phyloP scores from a whole-genome alignment of 108 stramenopile genomes.

The Conticribra weissflogii region DNA sequence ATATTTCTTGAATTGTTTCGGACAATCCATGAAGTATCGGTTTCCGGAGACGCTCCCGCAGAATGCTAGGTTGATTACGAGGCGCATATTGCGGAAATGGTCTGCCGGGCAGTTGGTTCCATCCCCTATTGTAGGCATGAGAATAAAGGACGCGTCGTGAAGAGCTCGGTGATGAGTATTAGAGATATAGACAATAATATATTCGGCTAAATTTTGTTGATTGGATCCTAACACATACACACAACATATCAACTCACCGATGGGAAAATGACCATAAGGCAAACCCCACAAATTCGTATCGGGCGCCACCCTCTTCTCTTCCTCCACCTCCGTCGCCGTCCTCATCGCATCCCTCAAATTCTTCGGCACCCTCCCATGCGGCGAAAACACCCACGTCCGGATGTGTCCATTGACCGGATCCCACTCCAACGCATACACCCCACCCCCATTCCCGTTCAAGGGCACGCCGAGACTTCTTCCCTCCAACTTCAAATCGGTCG shows the following conservation, averaged over 20 bases:
- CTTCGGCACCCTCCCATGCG: constrained; percentile 70
- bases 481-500: constrained; percentile 54
- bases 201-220: too few species aligned
- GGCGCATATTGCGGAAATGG: constrained; percentile 86
- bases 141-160: background rate
- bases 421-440: constrained; percentile 89
- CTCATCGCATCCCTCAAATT: constrained; percentile 75
- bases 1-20: constrained; percentile 64
- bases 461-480: constrained; percentile 74
- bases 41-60: constrained; percentile 89
- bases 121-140: constrained; percentile 42
- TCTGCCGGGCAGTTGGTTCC: constrained; percentile 71
- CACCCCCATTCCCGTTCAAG: constrained; percentile 85
- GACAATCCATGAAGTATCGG: constrained; percentile 84
- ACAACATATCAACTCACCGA: constrained; percentile 49
- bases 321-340: constrained; percentile 58
- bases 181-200: too few species aligned
- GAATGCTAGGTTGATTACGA: constrained; percentile 89
- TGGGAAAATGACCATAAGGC: constrained; percentile 89
- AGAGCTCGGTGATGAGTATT: too few species aligned
- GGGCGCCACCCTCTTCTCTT: constrained; percentile 64
- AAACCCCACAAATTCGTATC: constrained; percentile 83
- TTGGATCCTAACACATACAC: too few species aligned
- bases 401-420: constrained; percentile 85
- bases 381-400: constrained; percentile 85